A percentile compares a stretch with the other conserved stretches of the same genome.
These are phyloP conservation scores for Stephania cephalantha DNA, from an alignment of 164 flowering plant species.

Conservation along the genomic window DNA sequence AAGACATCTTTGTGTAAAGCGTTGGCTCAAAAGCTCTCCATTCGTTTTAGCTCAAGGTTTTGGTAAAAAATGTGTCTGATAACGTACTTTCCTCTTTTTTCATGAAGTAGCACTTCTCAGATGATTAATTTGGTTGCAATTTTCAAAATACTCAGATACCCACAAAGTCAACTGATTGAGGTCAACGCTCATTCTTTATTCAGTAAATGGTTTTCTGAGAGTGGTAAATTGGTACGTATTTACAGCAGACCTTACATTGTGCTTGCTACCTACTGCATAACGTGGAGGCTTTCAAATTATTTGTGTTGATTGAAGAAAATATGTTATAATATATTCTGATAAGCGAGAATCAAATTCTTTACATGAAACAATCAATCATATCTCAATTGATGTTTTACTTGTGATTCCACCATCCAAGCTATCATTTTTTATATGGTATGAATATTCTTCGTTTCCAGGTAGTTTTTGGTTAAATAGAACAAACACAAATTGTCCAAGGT, in stretches of 20 bases:
- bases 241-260: not conserved
- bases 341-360: not conserved
- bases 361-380: not conserved
- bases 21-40: constrained; percentile 90
- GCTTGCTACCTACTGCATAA: not conserved
- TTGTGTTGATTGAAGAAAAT: not conserved
- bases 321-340: not conserved
- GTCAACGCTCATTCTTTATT: constrained; percentile 98
- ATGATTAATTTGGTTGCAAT: constrained; percentile 11
- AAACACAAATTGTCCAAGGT: not conserved
- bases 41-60: constrained; percentile 75
- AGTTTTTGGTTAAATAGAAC: not conserved
- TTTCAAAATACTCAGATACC: constrained; percentile 45
- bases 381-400: not conserved
- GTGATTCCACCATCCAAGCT: not conserved
- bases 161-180: constrained; percentile 88
- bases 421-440: not conserved
- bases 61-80: not conserved
- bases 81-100: not conserved
- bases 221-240: constrained; percentile 87
- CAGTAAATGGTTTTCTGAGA: constrained; percentile 99
- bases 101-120: not conserved
- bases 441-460: no score
- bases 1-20: constrained; percentile 98
- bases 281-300: not conserved